Evolutionary conservation across 371 early-diverging fungal genomes (phyloP).

Genomic region (Mucor saturninus): DNA sequence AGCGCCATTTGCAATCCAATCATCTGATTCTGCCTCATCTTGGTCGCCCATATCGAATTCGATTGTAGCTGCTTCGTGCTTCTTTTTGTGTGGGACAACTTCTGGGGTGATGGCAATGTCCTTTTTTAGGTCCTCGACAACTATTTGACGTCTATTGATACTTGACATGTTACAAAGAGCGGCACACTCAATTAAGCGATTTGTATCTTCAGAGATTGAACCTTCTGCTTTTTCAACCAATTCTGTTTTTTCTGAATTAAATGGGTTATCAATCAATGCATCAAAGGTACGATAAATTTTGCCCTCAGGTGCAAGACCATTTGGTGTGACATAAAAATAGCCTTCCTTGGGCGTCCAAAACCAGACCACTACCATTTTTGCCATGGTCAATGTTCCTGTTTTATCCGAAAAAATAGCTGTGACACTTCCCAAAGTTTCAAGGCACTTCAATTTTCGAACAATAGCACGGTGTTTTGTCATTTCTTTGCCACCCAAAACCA

Average conservation of each 20-base stretch:
- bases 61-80: background rate
- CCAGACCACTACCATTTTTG: constrained; percentile 78
- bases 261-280: constrained; percentile 9
- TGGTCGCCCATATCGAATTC: background rate
- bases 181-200: constrained; percentile 45
- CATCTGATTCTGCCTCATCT: constrained; percentile 45
- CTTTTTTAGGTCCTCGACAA: constrained; percentile 1
- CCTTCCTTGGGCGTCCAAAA: constrained; percentile 73
- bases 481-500: constrained; percentile 47
- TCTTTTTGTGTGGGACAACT: background rate
- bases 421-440: constrained; percentile 92
- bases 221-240: constrained; percentile 22
- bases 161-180: constrained; percentile 67
- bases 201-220: constrained; percentile 19
- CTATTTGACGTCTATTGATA: constrained; percentile 34
- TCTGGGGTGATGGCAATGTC: background rate
- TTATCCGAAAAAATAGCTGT: constrained; percentile 91
- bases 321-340: constrained; percentile 62
- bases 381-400: constrained; percentile 64
- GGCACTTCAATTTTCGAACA: constrained; percentile 88
- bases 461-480: constrained; percentile 39
- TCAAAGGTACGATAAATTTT: constrained; percentile 49
- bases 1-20: constrained; percentile 64
- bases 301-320: constrained; percentile 70
- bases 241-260: constrained; percentile 1